Percentiles rank a stretch among this genome's conserved stretches.
Conservation (phyloP, 345 rosid species). For the Syzygium jambos region DNA sequence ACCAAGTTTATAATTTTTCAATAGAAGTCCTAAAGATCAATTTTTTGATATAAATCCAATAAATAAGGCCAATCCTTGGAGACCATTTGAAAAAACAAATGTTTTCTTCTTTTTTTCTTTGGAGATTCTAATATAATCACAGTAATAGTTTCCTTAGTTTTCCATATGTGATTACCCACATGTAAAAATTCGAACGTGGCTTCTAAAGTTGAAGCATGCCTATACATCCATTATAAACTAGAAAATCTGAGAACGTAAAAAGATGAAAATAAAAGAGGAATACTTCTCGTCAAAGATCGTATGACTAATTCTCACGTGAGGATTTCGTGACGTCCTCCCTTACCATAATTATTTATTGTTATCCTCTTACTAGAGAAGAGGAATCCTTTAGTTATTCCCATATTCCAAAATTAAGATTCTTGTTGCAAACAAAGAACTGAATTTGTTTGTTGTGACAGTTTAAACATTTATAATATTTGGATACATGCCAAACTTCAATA, state of each 20-base stretch:
- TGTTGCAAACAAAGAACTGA: neutral
- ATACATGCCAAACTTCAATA: fast-evolving
- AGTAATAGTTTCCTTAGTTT: neutral
- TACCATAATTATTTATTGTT: neutral
- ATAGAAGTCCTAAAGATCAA: too few relatives aligned
- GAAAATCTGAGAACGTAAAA: neutral
- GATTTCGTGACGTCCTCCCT: neutral
- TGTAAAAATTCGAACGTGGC: too few relatives aligned
- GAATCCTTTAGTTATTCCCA: neutral
- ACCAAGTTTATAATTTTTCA: too few relatives aligned
- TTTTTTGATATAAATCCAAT: too few relatives aligned
- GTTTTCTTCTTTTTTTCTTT: too few relatives aligned
- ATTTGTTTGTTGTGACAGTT: neutral
- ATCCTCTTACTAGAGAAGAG: neutral
- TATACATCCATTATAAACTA: neutral
- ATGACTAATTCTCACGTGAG: neutral
- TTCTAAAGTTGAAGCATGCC: neutral
- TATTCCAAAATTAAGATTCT: neutral
- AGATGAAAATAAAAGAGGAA: neutral
- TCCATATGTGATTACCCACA: neutral
- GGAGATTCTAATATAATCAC: neutral
- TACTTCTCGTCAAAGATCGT: neutral
- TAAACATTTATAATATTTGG: neutral
- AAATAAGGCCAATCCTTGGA: too few relatives aligned
- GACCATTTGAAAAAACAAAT: too few relatives aligned